These are phyloP conservation scores for Hawksworthiomyces lignivorus DNA, from an alignment of 2,329 filamentous ascomycete genomes.

Conservation along the genomic window DNA sequence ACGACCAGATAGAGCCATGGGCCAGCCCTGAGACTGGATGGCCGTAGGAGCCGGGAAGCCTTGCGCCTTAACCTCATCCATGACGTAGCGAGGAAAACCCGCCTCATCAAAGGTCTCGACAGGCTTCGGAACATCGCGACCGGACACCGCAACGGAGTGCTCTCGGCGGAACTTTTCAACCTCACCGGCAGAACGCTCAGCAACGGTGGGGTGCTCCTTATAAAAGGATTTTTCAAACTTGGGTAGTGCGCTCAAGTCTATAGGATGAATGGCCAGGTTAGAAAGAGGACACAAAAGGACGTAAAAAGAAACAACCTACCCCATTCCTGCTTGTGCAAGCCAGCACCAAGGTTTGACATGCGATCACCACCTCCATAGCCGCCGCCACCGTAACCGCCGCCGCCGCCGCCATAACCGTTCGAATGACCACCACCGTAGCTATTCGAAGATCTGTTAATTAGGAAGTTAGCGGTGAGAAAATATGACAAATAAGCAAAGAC, in stretches of 20 bases:
- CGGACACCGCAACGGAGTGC: constrained; percentile 76
- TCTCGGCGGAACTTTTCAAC: constrained; percentile 83
- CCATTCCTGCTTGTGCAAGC: constrained; percentile 82
- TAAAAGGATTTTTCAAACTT: constrained; percentile 99
- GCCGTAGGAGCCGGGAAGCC: constrained; percentile 89
- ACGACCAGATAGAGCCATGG: constrained; percentile 95
- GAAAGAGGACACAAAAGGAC: neutral
- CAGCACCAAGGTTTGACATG: constrained; percentile 85
- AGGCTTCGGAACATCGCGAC: constrained; percentile 77
- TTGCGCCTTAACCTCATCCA: constrained; percentile 97
- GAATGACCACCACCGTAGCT: constrained; percentile 42
- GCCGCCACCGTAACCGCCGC: constrained; percentile 32
- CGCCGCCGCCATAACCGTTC: constrained; percentile 27
- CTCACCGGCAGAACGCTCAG: constrained; percentile 65
- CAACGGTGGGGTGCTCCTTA: constrained; percentile 82
- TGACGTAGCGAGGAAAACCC: constrained; percentile 92
- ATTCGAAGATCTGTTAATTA: constrained; percentile 16
- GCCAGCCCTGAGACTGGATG: constrained; percentile 98
- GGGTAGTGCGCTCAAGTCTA: constrained; percentile 70
- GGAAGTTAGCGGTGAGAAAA: neutral
- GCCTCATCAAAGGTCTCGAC: constrained; percentile 98
- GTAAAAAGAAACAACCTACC: constrained; percentile 47
- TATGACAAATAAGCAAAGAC: constrained; percentile 2
- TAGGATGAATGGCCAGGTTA: neutral
- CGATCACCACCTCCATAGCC: constrained; percentile 74